Evolutionary conservation across 2,329 filamentous ascomycete genomes (phyloP).

Genomic region (Fusarium dimerum): DNA sequence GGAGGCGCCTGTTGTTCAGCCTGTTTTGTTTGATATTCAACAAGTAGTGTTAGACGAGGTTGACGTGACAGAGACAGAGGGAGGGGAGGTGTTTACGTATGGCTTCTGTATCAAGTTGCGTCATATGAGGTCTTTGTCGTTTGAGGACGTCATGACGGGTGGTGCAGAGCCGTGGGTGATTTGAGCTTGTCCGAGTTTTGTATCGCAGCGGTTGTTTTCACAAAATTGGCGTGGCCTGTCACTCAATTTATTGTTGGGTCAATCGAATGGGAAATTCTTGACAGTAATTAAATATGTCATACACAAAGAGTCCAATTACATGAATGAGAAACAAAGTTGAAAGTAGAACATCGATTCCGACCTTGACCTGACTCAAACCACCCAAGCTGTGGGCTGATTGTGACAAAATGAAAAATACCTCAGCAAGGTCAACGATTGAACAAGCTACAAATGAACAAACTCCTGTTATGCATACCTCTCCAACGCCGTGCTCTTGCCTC

Average conservation of each 20-base stretch:
- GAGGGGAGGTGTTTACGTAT: background rate
- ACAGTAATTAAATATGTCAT: too few species aligned
- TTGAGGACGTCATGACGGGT: background rate
- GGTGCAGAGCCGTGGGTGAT: background rate
- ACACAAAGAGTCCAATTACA: too few species aligned
- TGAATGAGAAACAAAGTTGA: too few species aligned
- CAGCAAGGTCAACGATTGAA: background rate
- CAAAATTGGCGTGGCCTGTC: background rate
- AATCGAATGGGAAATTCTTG: too few species aligned
- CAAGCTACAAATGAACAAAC: constrained; percentile 15
- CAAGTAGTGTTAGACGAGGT: background rate
- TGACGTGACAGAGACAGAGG: background rate
- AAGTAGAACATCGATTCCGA: too few species aligned
- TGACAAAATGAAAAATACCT: background rate
- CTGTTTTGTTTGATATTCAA: background rate
- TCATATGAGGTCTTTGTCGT: background rate
- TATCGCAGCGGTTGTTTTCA: background rate
- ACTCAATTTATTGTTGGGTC: background rate
- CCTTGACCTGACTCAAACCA: too few species aligned
- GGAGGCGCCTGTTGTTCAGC: background rate
- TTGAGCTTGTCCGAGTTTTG: background rate
- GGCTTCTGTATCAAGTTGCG: background rate
- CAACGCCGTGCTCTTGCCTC: constrained; percentile 25
- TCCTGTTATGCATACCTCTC: constrained; percentile 25
- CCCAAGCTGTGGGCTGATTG: too few species aligned